Evolutionary conservation across 2,329 filamentous ascomycete species (phyloP), one percentile per base, ranked within the genome.

Genomic region (Hypoxylon sp.): DNA sequence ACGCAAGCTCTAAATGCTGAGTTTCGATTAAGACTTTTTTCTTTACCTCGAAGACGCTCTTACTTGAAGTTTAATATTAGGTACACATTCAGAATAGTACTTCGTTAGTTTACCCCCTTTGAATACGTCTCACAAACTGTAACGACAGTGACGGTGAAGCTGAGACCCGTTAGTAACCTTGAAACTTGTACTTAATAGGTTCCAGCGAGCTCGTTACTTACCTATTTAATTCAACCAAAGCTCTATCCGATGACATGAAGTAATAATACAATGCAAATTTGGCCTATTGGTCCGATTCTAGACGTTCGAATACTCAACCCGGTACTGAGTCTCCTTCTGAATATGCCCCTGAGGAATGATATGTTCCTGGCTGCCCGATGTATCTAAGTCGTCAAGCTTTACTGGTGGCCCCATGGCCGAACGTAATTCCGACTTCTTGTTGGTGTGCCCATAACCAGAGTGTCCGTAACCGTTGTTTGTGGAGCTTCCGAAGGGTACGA

Each of bases 271-370:
- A 36, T 18, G 42, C n/a, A 28, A 55, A 38, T 36, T 36, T 14
- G 40, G 40, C 45, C 30, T 32, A 38, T 26, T 18, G 26, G 42
- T 57, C 44, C 11, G 32, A 24, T 48, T 57, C 32, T 57, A 57
- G 32, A 57, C 53, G 12, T 40, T 48, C 5, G 53, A 28, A 36
- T 57, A 57, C 14, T 57, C 42, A 8, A 57, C 53, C n/a, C 44
- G 42, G 12, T 57, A 57, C 30, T 57, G 30, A 22, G 53, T 57
- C 22, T 57, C 42, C 22, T 57, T 57, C 32, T 57, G 53, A 40
- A 57, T 57, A 12, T 40, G 20, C n/a, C 44, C 44, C 20, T 57
- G 42, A 18, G 53, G 53, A 40, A 57, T 45, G 32, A 57, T 57
- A 40, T 57, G 53, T 26, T 57, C 53, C 5, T 57, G 53, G 16